Conservation (phyloP, 2,329 filamentous ascomycete species). For the Geoglossum cookeanum region DNA sequence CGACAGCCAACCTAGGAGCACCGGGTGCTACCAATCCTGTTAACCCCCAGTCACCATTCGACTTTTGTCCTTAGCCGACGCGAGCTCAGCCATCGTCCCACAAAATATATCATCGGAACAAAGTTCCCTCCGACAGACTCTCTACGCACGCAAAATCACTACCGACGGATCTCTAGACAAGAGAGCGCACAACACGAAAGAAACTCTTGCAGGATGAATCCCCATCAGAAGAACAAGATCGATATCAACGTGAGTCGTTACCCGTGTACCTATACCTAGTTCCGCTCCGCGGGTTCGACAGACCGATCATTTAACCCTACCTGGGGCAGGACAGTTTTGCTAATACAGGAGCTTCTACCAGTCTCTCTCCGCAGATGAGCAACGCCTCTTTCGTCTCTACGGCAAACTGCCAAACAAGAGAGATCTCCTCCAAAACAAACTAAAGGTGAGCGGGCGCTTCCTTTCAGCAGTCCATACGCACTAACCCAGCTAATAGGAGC, state of each 20-base stretch:
- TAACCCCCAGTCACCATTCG: not conserved
- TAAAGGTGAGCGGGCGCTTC: slow-evolving; percentile 41
- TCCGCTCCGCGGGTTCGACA: not conserved
- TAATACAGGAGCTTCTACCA: slow-evolving; percentile 22
- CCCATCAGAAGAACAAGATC: slow-evolving; percentile 95
- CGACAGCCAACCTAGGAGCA: not conserved
- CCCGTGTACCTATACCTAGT: not conserved
- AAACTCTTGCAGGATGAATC: slow-evolving; percentile 49
- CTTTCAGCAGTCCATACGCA: not conserved
- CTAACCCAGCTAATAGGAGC: slow-evolving; percentile 37
- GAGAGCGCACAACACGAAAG: not conserved
- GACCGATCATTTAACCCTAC: not conserved
- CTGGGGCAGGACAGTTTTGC: not conserved
- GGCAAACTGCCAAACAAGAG: slow-evolving; percentile 94
- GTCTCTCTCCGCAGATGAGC: slow-evolving; percentile 87
- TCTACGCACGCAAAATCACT: not conserved
- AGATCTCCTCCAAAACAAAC: slow-evolving; percentile 91
- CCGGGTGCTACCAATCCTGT: not conserved
- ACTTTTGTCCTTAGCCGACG: not conserved
- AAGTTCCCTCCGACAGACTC: not conserved
- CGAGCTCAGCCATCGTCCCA: not conserved
- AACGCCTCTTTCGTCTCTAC: slow-evolving; percentile 89
- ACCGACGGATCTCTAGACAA: not conserved
- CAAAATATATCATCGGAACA: not conserved
- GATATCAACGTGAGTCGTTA: slow-evolving; percentile 64